Conservation (phyloP, 1,139 yeast genomes). For the Pichia sp. region DNA sequence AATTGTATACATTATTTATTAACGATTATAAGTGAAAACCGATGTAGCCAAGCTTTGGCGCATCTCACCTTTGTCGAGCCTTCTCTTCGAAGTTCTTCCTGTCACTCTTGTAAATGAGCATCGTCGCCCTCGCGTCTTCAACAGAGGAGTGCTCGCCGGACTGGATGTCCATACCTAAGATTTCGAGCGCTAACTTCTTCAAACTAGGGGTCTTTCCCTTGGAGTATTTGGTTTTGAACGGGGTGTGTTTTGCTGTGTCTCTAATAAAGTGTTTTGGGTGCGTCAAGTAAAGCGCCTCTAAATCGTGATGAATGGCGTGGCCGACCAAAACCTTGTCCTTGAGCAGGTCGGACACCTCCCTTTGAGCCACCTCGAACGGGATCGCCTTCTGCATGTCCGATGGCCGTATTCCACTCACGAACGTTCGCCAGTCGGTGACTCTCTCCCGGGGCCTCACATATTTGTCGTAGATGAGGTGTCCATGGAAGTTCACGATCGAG, state of each 20-base stretch:
- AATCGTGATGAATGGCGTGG: constrained; percentile 79
- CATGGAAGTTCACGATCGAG: constrained; percentile 79
- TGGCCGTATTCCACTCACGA: constrained; percentile 88
- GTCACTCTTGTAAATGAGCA: constrained; percentile 66
- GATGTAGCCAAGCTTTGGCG: neutral
- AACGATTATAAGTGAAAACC: neutral
- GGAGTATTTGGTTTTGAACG: constrained; percentile 52
- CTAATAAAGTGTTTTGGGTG: constrained; percentile 64
- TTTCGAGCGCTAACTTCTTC: constrained; percentile 57
- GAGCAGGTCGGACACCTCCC: constrained; percentile 47
- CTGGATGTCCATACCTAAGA: constrained; percentile 64
- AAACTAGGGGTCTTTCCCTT: constrained; percentile 71
- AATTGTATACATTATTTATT: neutral
- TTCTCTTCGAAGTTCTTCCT: constrained; percentile 55
- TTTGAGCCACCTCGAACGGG: constrained; percentile 62
- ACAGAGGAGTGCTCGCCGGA: constrained; percentile 78
- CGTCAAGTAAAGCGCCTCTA: constrained; percentile 59
- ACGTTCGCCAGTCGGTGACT: constrained; percentile 89
- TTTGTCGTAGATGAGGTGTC: constrained; percentile 64
- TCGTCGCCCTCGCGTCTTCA: constrained; percentile 86
- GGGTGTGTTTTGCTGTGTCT: constrained; percentile 67
- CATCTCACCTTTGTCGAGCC: neutral
- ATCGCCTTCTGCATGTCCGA: constrained; percentile 64
- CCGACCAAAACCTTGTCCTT: constrained; percentile 65
- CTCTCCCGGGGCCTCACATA: constrained; percentile 71